Conservation (phyloP, 352 stramenopile species). For the Globisporangium uncinulatum region DNA sequence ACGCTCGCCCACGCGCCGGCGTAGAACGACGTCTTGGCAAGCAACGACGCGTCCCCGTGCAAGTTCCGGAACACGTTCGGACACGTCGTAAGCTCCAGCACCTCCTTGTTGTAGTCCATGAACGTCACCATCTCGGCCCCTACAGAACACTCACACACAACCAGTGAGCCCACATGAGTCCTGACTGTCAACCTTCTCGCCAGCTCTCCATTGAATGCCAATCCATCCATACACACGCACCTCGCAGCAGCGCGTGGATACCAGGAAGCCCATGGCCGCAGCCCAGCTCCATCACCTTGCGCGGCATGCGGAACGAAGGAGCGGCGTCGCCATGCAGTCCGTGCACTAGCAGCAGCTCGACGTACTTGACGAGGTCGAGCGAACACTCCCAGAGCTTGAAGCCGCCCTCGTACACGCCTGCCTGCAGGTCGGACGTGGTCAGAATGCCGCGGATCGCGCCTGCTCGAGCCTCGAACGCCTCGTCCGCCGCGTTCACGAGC, state of each 20-base stretch:
- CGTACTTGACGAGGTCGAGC: constrained; percentile 59
- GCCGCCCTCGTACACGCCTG: constrained; percentile 79
- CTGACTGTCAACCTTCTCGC: no score
- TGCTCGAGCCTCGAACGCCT: constrained; percentile 41
- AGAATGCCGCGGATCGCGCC: constrained; percentile 62
- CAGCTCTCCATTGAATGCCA: background rate
- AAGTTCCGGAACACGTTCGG: constrained; percentile 69
- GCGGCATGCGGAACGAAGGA: constrained; percentile 16
- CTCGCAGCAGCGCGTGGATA: constrained; percentile 66
- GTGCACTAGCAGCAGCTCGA: constrained; percentile 23
- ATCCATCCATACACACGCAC: constrained; percentile 13
- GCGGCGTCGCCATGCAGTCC: constrained; percentile 1
- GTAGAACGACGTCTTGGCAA: constrained; percentile 55
- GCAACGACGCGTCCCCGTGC: constrained; percentile 14
- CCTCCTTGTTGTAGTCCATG: constrained; percentile 87
- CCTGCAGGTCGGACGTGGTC: constrained; percentile 67
- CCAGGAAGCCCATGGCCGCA: constrained; percentile 76
- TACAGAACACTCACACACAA: constrained; percentile 7
- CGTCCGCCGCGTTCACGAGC: constrained; percentile 56
- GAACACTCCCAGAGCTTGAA: constrained; percentile 87
- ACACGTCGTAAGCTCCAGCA: constrained; percentile 79
- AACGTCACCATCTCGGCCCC: constrained; percentile 65
- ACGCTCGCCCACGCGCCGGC: constrained; percentile 70
- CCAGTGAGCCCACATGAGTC: constrained; percentile 1
- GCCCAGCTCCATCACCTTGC: constrained; percentile 62